These are phyloP conservation scores for Boechera retrofracta DNA, from an alignment of 345 rosid species.

Conservation along the genomic window DNA sequence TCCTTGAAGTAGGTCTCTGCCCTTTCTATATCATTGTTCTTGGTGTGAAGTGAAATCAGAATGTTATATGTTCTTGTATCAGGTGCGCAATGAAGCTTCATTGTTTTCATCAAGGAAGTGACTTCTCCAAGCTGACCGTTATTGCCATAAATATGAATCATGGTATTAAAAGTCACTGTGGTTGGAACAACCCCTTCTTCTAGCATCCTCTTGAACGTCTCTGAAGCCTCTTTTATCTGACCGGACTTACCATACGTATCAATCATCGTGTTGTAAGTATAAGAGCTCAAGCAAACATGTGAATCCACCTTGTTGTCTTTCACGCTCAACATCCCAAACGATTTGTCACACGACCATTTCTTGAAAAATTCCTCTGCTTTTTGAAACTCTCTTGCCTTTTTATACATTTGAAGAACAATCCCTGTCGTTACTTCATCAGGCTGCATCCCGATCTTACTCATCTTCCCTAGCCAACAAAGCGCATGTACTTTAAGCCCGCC, in stretches of 20 bases:
- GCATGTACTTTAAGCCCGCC: constrained; percentile 71
- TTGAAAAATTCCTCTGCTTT: constrained; percentile 82
- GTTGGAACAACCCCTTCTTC: constrained; percentile 75
- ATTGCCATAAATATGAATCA: constrained; percentile 87
- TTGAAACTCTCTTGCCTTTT: constrained; percentile 75
- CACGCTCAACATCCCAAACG: constrained; percentile 35
- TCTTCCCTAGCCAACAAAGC: constrained; percentile 74
- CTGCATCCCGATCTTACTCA: constrained; percentile 71
- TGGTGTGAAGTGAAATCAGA: constrained; percentile 78
- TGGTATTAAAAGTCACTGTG: constrained; percentile 82
- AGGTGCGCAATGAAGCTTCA: constrained; percentile 70
- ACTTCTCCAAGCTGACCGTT: constrained; percentile 70
- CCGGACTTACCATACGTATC: constrained; percentile 90
- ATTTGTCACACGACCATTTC: constrained; percentile 66
- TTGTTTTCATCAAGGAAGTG: constrained; percentile 65
- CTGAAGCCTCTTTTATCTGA: constrained; percentile 69
- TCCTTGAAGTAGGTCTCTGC: constrained; percentile 63
- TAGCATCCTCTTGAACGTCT: constrained; percentile 69
- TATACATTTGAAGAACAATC: constrained; percentile 81
- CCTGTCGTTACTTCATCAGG: constrained; percentile 91
- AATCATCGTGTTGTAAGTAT: constrained; percentile 81
- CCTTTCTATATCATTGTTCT: constrained; percentile 60
- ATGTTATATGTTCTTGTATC: constrained; percentile 91
- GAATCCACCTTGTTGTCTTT: constrained; percentile 31
- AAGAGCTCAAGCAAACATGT: constrained; percentile 59